Evolutionary conservation across 2,329 filamentous ascomycete species (phyloP).

Genomic region (Rhexocercosporidium sp.): DNA sequence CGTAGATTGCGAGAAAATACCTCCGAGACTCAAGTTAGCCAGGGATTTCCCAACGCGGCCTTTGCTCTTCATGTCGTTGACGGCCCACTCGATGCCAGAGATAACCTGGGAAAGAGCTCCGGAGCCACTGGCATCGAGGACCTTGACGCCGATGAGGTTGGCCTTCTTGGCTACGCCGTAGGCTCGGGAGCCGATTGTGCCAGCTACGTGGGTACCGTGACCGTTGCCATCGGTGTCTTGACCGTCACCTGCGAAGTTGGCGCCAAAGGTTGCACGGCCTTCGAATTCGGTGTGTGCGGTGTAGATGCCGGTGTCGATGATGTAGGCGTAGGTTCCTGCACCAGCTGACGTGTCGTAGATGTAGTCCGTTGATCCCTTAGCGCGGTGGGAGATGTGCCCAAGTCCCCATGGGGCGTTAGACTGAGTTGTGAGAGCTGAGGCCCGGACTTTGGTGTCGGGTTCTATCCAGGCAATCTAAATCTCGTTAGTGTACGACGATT

Average conservation of each 20-base stretch:
- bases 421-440: background rate
- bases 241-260: slow-evolving; percentile 7
- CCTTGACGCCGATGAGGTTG: slow-evolving; percentile 4
- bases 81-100: slow-evolving; percentile 3
- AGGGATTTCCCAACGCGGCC: background rate
- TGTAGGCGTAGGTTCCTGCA: background rate
- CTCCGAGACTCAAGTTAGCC: slow-evolving; percentile 7
- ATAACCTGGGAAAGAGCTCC: slow-evolving; percentile 1
- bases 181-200: background rate
- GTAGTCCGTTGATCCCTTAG: background rate
- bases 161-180: slow-evolving; percentile 10
- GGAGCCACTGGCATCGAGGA: background rate
- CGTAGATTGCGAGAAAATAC: background rate
- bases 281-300: slow-evolving; percentile 5
- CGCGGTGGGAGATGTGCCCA: slow-evolving; percentile 8
- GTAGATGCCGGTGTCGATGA: slow-evolving; percentile 8
- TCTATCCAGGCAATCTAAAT: slow-evolving; percentile 9
- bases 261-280: slow-evolving; percentile 9
- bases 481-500: background rate
- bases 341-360: slow-evolving; percentile 5
- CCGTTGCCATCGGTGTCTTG: slow-evolving; percentile 6
- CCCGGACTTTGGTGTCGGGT: slow-evolving; percentile 1
- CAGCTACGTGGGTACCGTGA: slow-evolving; percentile 6
- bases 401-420: slow-evolving; percentile 4
- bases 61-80: slow-evolving; percentile 1